Conservation (phyloP, 1,284 basidiomycete species). For the Fomitopsis betulina region DNA sequence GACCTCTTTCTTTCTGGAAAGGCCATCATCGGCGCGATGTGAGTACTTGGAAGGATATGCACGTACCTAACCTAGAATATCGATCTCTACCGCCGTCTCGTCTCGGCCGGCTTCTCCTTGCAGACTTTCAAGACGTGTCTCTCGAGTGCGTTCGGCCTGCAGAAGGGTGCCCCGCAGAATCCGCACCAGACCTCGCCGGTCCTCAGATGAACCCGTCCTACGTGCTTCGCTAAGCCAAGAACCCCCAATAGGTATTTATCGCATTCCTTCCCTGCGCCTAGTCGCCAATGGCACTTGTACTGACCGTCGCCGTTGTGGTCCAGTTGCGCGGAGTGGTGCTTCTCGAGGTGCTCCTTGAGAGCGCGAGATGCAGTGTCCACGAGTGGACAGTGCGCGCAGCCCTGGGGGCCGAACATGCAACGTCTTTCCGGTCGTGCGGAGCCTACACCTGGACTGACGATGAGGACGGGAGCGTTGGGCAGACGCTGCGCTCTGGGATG, state of each 20-base stretch:
- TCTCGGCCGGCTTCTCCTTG: not conserved
- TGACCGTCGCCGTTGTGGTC: not conserved
- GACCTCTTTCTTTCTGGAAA: too few relatives aligned
- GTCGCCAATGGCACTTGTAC: not conserved
- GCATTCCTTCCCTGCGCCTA: not conserved
- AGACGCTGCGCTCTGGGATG: too few relatives aligned
- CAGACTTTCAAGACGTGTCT: not conserved
- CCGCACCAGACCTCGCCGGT: not conserved
- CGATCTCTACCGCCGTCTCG: too few relatives aligned
- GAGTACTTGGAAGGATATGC: too few relatives aligned
- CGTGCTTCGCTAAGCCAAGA: not conserved
- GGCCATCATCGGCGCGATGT: too few relatives aligned
- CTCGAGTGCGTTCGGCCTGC: not conserved
- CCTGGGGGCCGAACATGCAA: not conserved
- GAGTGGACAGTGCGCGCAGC: not conserved
- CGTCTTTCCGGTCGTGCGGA: too few relatives aligned
- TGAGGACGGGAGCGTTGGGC: too few relatives aligned
- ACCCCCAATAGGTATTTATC: too few relatives aligned
- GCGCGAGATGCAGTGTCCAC: not conserved
- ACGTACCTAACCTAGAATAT: too few relatives aligned
- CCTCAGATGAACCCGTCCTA: not conserved
- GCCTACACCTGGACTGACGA: too few relatives aligned
- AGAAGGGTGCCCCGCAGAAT: not conserved
- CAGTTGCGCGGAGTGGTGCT: not conserved
- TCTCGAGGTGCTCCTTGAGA: not conserved